phyloP scores from a whole-genome alignment of 805 yeast genomes.

The Kodamaea laetipori region DNA sequence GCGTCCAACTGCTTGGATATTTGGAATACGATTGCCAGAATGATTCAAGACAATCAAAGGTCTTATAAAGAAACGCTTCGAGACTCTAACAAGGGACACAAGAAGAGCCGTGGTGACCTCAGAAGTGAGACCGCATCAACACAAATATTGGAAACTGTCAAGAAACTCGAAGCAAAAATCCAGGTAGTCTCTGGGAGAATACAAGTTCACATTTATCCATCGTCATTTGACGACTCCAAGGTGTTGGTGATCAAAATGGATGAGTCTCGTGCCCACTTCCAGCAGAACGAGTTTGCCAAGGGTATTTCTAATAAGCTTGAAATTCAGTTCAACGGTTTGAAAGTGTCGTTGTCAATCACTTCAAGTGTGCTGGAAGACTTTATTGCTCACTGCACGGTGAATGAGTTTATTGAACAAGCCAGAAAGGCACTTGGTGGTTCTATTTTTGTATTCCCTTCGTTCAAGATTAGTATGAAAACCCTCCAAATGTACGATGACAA shows the following conservation, averaged over 20 bases:
- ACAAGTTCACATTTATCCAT: constrained; percentile 74
- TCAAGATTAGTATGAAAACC: constrained; percentile 73
- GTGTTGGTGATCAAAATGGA: constrained; percentile 67
- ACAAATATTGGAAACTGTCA: constrained; percentile 33
- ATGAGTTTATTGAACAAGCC: constrained; percentile 58
- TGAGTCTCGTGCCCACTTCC: constrained; percentile 53
- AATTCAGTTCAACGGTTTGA: constrained; percentile 61
- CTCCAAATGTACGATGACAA: constrained; percentile 57
- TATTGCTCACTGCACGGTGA: constrained; percentile 47
- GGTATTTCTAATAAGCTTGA: constrained; percentile 58
- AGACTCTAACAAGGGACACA: constrained; percentile 40
- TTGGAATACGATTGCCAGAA: constrained; percentile 65
- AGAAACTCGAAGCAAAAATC: constrained; percentile 64
- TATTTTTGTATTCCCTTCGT: constrained; percentile 77
- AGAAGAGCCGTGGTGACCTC: constrained; percentile 1
- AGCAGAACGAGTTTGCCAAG: constrained; percentile 47
- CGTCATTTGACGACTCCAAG: constrained; percentile 74
- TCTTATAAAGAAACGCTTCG: constrained; percentile 76
- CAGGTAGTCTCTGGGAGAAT: constrained; percentile 60
- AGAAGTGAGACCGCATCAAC: constrained; percentile 9
- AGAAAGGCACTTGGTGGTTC: constrained; percentile 72
- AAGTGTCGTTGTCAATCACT: constrained; percentile 67
- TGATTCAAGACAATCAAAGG: constrained; percentile 68
- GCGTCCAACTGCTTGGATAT: constrained; percentile 84
- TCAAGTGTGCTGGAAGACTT: constrained; percentile 53